Percentiles rank a stretch among this genome's conserved stretches.
phyloP scores from a whole-genome alignment of 176 grass and related monocot species.

The Hyparrhenia diplandra region DNA sequence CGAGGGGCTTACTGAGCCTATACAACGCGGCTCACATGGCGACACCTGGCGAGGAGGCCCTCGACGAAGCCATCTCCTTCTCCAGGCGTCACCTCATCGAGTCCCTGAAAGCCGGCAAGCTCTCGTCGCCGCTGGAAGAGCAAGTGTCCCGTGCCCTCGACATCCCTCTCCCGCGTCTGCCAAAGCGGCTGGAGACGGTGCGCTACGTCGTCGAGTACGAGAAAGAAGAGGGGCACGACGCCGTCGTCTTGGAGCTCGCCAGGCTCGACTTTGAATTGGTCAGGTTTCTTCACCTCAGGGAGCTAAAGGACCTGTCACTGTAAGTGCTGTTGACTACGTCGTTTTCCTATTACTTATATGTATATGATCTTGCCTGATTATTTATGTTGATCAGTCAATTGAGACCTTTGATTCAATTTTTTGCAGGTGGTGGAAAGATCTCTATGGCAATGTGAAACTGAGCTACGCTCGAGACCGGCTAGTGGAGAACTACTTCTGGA shows the following conservation, averaged over 20 bases:
- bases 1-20: neutral
- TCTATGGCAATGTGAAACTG: neutral
- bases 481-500: slow-evolving; percentile 26
- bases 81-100: neutral
- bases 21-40: neutral
- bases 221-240: neutral
- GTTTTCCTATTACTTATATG: too few relatives aligned
- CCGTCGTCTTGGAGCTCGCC: neutral
- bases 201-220: neutral
- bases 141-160: neutral
- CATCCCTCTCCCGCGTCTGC: neutral
- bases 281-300: neutral
- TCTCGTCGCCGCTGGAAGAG: neutral
- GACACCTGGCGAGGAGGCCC: neutral
- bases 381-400: neutral
- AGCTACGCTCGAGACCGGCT: slow-evolving; percentile 12
- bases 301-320: neutral
- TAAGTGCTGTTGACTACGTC: too few relatives aligned
- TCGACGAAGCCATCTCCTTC: neutral
- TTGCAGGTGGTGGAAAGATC: slow-evolving; percentile 33
- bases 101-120: neutral
- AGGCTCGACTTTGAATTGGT: neutral
- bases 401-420: neutral
- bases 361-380: too few relatives aligned
- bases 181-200: neutral